Evolutionary conservation across 2,329 filamentous ascomycete genomes (phyloP), one percentile per base, ranked within the genome.

Genomic region (Phaeosphaeriaceae sp.): DNA sequence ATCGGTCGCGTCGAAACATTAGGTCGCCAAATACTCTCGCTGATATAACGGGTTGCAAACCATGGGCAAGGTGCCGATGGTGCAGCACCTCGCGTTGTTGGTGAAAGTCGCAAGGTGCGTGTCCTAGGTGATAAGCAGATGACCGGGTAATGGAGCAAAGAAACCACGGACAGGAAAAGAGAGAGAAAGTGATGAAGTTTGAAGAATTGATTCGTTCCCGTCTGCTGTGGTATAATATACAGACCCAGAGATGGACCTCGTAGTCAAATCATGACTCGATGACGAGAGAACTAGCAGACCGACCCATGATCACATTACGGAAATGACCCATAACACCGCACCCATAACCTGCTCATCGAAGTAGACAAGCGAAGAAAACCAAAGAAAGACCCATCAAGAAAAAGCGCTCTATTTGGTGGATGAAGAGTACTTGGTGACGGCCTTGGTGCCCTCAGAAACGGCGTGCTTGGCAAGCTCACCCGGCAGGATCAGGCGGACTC

Each of bases 391-490:
- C 70, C 68, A 57, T 63, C 75, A 71, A 78, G 66, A 75, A 36
- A 73, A 76, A 76, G 61, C 68, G 76, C 83, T 88, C 66, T 97
- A 98, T 92, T 98, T 99, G 83, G 93, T 95, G 79, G 94, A 97
- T 60, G 94, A 97, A 72, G 94, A 98, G 89, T 98, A 99, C 90
- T 99, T 99, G 87, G 95, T 99, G 74, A 99, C 95, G 58, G 95
- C 95, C 92, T 99, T 99, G 81, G 95, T 99, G 79, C 95, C 95
- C 86, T 99, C 95, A 74, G 95, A 99, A 49, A 99, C 95, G 72
- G 95, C 95, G 84, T 99, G 95, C 91, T 99, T 99, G 81, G 95
- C 95, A 74, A 99, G 88, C 85, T 99, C 95, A 85, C 95, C 95
- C 48, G 95, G 95, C 54, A 99, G 91, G 83, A 99, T 99, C 63